Evolutionary conservation across 176 grass and related monocot species (phyloP).

Genomic region (Oryza brachyantha): DNA sequence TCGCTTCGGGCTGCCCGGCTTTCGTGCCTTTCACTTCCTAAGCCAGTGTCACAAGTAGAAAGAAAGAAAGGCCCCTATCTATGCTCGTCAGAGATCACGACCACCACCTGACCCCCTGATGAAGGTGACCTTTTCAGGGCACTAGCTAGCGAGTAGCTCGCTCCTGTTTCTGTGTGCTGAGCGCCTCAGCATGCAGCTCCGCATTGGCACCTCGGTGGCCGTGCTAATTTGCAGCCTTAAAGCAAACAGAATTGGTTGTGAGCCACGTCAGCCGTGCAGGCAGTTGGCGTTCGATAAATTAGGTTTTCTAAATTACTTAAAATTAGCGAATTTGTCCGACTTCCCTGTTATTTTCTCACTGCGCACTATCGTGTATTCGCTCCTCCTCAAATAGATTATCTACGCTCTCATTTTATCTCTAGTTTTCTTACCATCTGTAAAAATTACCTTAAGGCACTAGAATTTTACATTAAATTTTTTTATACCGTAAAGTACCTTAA

Average conservation of each 20-base stretch:
- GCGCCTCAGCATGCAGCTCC: not conserved
- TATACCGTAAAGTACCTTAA: too few relatives aligned
- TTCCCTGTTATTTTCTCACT: too few relatives aligned
- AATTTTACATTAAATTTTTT: too few relatives aligned
- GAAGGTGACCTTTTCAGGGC: conserved; percentile 24
- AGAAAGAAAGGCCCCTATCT: conserved; percentile 14
- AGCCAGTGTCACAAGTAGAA: conserved; percentile 30
- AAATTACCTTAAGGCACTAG: too few relatives aligned
- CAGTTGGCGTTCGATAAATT: too few relatives aligned
- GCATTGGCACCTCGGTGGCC: not conserved
- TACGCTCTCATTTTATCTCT: too few relatives aligned
- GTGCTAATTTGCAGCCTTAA: not conserved
- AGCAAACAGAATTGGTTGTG: not conserved
- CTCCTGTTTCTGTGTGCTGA: not conserved
- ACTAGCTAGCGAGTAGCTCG: not conserved
- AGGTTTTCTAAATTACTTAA: too few relatives aligned
- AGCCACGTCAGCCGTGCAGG: not conserved
- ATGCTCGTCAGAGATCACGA: conserved; percentile 34
- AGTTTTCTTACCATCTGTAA: too few relatives aligned
- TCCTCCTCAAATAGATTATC: too few relatives aligned
- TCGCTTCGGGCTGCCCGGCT: not conserved
- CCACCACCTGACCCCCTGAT: not conserved
- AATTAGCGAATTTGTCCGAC: too few relatives aligned
- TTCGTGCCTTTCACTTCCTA: not conserved
- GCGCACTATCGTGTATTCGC: too few relatives aligned